Base-by-base conservation (phyloP, 2,329 filamentous ascomycete genomes). In the Herpomyces periplanetae region DNA sequence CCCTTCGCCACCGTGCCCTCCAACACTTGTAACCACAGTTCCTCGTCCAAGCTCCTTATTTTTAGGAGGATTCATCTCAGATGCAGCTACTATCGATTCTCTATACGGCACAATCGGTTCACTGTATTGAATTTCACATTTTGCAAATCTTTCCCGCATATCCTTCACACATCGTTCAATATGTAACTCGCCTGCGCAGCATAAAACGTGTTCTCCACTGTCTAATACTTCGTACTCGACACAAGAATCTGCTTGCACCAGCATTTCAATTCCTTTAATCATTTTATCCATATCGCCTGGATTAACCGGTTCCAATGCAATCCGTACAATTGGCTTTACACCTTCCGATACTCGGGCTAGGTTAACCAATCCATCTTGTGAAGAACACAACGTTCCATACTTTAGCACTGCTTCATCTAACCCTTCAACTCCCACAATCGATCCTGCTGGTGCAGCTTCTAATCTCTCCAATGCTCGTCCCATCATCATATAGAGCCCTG, bases 91-190 rank as follows among this genome's bases (percentile, higher is more conserved):
- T 23, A 85, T 87, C 0, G 69, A 80, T 40, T 96, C 80, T 22
- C 73, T 52, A 37, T 87, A 96, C 0, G 80, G 80, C 7, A 96
- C 80, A 24, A 96, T 91, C 1, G 80, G 66, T 16, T 68, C 66
- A 22, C 80, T 73, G 11, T 68, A 68, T 33, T 91, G 75, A 20
- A 96, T 73, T 27, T 91, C 75, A 33, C 84, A 91, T 26, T 57
- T 61, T 4, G 80, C 75, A 33, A 87, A 96, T 3, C 80, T 51
- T 34, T 96, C 80, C 25, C 69, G 54, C 11, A 96, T 45, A 42
- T 96, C 80, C 20, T 80, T 87, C 23, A 96, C 38, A 34, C 80
- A 96, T 22, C 80, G 50, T 38, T 96, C 80, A 3, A 96, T 47
- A 40, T 96, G 80, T 27, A 96, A 35, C 37, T 96, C 80, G 20